phyloP scores from a whole-genome alignment of 139 green algal genomes.

The Chlorella sp. region DNA sequence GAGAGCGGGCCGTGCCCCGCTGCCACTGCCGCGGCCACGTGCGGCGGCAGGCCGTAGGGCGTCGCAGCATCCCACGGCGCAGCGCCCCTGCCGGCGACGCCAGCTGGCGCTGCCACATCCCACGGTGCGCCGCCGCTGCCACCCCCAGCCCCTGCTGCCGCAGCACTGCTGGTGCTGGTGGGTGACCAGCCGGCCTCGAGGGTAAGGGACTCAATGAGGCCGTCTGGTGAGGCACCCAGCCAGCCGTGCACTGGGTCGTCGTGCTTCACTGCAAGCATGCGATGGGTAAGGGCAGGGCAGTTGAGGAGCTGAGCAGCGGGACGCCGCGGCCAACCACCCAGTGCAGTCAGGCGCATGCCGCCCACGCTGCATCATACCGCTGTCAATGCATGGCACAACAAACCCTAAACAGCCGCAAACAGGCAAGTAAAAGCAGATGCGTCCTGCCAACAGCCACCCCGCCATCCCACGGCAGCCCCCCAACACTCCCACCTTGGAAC shows the following conservation, averaged over 20 bases:
- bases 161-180: background rate
- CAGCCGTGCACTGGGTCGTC: constrained; percentile 69
- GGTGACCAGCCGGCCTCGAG: background rate
- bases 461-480: too few relatives aligned
- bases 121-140: background rate
- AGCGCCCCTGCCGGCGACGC: background rate
- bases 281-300: too few relatives aligned
- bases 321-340: too few relatives aligned
- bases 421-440: too few relatives aligned
- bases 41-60: background rate
- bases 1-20: background rate
- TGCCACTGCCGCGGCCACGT: too few relatives aligned
- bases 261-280: constrained; percentile 48
- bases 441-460: too few relatives aligned
- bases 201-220: constrained; percentile 55
- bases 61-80: background rate
- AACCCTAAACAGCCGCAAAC: too few relatives aligned
- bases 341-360: too few relatives aligned
- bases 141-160: background rate
- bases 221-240: constrained; percentile 78
- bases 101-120: background rate
- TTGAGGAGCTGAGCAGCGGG: too few relatives aligned
- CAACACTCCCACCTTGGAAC: constrained; percentile 21
- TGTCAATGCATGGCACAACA: too few relatives aligned
- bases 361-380: too few relatives aligned